Percentiles rank a stretch among this genome's conserved stretches.
Conservation (phyloP, 163 green algal species). For the Scenedesmus sp. region DNA sequence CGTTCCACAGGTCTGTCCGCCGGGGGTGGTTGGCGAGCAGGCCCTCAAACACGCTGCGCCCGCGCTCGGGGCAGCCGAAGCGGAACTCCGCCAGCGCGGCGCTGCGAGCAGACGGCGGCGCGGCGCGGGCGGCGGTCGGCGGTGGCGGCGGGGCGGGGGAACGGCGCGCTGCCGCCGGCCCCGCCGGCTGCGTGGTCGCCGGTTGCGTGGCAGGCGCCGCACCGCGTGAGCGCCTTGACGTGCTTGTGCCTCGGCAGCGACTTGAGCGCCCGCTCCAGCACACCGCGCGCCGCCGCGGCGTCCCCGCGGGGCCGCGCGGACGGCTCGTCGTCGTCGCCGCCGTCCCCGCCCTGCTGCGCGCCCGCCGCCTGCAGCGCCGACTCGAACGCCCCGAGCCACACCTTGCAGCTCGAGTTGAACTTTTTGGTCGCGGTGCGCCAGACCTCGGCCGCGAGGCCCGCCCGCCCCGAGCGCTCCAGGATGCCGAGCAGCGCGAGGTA, state of each 20-base stretch:
- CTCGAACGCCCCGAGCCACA: slow-evolving; percentile 79
- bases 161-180: no score
- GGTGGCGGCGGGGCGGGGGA: no score
- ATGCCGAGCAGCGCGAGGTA: slow-evolving; percentile 87
- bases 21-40: slow-evolving; percentile 94
- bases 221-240: slow-evolving; percentile 78
- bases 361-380: slow-evolving; percentile 52
- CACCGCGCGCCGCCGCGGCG: slow-evolving; percentile 51
- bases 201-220: no score
- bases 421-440: slow-evolving; percentile 81
- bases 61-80: slow-evolving; percentile 73
- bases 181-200: no score
- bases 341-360: not conserved
- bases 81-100: slow-evolving; percentile 90
- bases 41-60: slow-evolving; percentile 84
- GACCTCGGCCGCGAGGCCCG: slow-evolving; percentile 72
- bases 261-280: slow-evolving; percentile 80
- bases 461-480: slow-evolving; percentile 51
- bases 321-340: slow-evolving; percentile 51
- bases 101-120: slow-evolving; percentile 28
- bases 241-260: slow-evolving; percentile 91
- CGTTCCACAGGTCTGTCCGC: slow-evolving; percentile 94
- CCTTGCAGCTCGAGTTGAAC: slow-evolving; percentile 84
- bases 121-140: not conserved
- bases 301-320: slow-evolving; percentile 65